Conservation (phyloP, 306 rosid species). For the Dalbergia cochinchinensis region DNA sequence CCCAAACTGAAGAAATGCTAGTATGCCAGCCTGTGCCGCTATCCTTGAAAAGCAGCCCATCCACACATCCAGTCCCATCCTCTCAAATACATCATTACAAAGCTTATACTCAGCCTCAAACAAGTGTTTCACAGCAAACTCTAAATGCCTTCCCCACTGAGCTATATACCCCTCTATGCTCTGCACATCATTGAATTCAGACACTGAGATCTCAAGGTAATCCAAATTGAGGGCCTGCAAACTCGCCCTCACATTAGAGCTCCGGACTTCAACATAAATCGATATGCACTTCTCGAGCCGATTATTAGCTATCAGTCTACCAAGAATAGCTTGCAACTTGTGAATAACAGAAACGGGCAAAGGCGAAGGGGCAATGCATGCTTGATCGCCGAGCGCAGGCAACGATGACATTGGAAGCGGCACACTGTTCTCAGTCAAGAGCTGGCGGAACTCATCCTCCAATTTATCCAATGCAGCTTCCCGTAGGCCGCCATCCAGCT, state of each 20-base stretch:
- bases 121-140: slow-evolving; percentile 98
- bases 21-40: slow-evolving; percentile 97
- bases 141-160: slow-evolving; percentile 98
- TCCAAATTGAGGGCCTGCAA: slow-evolving; percentile 90
- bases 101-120: slow-evolving; percentile 96
- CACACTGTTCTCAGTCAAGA: slow-evolving; percentile 81
- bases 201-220: slow-evolving; percentile 87
- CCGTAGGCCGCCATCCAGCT: slow-evolving; percentile 90
- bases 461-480: slow-evolving; percentile 86
- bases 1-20: slow-evolving; percentile 97
- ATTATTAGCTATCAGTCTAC: slow-evolving; percentile 75
- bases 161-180: slow-evolving; percentile 89
- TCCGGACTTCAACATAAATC: slow-evolving; percentile 88
- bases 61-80: slow-evolving; percentile 89
- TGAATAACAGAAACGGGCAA: slow-evolving; percentile 84
- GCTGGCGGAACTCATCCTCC: slow-evolving; percentile 82
- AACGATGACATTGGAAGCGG: slow-evolving; percentile 81
- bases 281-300: slow-evolving; percentile 83
- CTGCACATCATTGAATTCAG: slow-evolving; percentile 95
- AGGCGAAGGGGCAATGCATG: slow-evolving; percentile 96
- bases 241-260: slow-evolving; percentile 92
- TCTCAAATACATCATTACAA: slow-evolving; percentile 95
- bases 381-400: slow-evolving; percentile 61
- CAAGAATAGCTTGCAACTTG: slow-evolving; percentile 86
- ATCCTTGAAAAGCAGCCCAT: slow-evolving; percentile 95